Conservation (phyloP, 495 filamentous ascomycete genomes). For the Hamigera avellanea region DNA sequence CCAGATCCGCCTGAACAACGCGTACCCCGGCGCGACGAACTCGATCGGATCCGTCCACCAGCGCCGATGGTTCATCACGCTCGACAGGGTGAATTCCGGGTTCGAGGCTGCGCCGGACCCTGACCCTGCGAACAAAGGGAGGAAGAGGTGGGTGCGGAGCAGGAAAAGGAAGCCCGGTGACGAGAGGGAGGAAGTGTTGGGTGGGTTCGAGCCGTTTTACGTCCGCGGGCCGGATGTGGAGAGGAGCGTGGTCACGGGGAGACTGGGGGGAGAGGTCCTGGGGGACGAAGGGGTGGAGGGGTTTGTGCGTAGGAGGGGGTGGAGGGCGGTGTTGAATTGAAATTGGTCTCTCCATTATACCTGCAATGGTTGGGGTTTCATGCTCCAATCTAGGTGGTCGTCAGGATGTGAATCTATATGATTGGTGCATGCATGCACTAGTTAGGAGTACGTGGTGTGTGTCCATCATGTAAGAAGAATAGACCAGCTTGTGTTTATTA, state of each 20-base stretch:
- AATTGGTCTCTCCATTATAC: too few species aligned
- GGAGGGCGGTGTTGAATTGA: slow-evolving; percentile 32
- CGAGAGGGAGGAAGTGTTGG: slow-evolving; percentile 2
- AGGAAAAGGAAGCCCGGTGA: slow-evolving; percentile 5
- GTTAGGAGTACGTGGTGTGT: too few species aligned
- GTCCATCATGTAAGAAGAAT: too few species aligned
- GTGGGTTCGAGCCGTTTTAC: slow-evolving; percentile 44
- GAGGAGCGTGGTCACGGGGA: slow-evolving; percentile 50
- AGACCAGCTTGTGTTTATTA: too few species aligned
- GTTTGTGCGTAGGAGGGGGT: slow-evolving; percentile 43
- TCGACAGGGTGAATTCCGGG: slow-evolving; percentile 44
- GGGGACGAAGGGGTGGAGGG: slow-evolving; percentile 44
- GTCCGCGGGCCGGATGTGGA: slow-evolving; percentile 46
- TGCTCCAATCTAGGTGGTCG: too few species aligned
- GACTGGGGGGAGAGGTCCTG: slow-evolving; percentile 43
- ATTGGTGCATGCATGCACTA: too few species aligned
- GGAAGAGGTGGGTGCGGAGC: slow-evolving; percentile 14
- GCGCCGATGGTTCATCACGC: slow-evolving; percentile 47
- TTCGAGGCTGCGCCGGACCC: slow-evolving; percentile 25
- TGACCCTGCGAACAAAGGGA: slow-evolving; percentile 4
- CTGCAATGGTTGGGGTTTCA: too few species aligned
- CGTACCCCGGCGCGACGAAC: slow-evolving; percentile 51
- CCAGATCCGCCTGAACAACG: slow-evolving; percentile 48
- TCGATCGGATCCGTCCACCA: slow-evolving; percentile 53
- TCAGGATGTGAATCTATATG: too few species aligned